These are phyloP conservation scores for Mitragyna speciosa DNA, from an alignment of 257 asterid genomes.

Conservation along the genomic window DNA sequence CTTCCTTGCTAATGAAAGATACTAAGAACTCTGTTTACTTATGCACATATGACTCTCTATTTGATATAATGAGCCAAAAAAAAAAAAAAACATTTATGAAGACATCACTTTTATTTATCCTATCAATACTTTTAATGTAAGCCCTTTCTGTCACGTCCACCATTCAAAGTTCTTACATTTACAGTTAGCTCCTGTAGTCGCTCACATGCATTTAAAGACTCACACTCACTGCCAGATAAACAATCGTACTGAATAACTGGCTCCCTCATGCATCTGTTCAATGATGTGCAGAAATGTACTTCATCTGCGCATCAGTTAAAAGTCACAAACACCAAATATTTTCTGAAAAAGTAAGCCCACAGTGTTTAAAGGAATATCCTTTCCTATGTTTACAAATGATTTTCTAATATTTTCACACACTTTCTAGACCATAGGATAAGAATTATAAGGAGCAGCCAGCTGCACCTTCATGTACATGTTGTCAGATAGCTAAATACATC, in stretches of 20 bases:
- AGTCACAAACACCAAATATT: neutral
- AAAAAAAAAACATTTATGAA: neutral
- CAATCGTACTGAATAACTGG: neutral
- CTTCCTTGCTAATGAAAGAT: too few species aligned
- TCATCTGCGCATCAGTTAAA: neutral
- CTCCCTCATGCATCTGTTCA: neutral
- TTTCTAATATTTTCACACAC: neutral
- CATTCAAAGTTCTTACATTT: constrained; percentile 3
- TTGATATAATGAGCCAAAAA: neutral
- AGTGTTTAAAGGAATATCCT: neutral
- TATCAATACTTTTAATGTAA: neutral
- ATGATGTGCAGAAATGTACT: neutral
- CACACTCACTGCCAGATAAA: neutral
- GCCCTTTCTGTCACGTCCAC: neutral
- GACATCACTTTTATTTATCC: neutral
- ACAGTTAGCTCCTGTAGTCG: neutral
- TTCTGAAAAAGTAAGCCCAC: neutral
- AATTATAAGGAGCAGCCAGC: neutral
- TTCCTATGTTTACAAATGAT: neutral
- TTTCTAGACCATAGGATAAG: neutral
- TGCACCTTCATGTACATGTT: neutral
- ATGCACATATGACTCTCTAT: neutral
- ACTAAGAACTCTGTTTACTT: neutral
- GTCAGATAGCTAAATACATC: neutral
- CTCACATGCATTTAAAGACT: neutral